Base-by-base conservation (phyloP, 2,329 filamentous ascomycete species). In the Fusarium bulbicola region DNA sequence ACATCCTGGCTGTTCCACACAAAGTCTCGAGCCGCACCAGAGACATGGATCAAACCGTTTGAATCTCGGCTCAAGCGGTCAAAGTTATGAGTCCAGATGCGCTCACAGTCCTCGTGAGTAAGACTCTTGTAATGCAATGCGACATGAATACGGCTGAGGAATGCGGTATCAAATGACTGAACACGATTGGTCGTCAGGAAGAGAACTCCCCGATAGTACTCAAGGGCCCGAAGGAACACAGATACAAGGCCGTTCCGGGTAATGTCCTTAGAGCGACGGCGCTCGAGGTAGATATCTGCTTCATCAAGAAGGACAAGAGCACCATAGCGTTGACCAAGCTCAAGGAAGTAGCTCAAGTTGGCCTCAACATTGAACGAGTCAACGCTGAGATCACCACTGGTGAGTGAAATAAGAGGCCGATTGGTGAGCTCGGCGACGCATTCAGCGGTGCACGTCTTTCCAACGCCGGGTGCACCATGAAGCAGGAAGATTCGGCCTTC, bases 261-360 rank as follows among this genome's bases (percentile, higher is more conserved):
- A 53, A 86, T 82, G 73, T 87, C 84, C 34, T 75, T 79, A 28
- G 81, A 75, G 5, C 80, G 80, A 5, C 89, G 86, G 59, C 84
- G 79, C 78, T 90, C 87, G 14, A 91, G 85, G 78, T 89, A 91
- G 24, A 90, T 87, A 62, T 91, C 89, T 6, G 87, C 88, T 78
- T 91, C 89, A 75, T 91, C 88, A 9, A 90, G 82, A 6, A 90
- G 82, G 12, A 89, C 83, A 11, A 90, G 82, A 42, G 84, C 87
- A 24, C 83, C 84, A 79, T 85, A 88, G 13, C 83, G 84, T 77
- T 85, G 84, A 45, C 81, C 87, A 8, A 88, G 82, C 45, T 84
- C 77, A 15, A 88, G 81, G 78, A 86, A 86, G 78, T 86, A 85
- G 63, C 82, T 81, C 20, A 87, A 83, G 62, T 83, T 83, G 34